Conservation (phyloP, 2,329 filamentous ascomycete genomes). For the Epicoccum sorghinum region DNA sequence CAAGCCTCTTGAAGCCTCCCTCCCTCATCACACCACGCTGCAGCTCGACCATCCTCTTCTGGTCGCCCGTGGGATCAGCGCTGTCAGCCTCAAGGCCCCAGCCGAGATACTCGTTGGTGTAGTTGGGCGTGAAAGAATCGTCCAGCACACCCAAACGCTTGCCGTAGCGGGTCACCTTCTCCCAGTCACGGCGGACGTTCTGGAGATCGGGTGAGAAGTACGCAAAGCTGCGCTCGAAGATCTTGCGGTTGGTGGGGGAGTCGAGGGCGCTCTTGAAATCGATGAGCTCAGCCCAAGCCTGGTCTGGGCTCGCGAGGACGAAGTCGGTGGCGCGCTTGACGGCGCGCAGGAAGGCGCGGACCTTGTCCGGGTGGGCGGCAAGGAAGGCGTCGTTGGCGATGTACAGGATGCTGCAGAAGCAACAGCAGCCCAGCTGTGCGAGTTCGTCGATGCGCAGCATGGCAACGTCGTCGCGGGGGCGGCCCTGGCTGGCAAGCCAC, state of each 20-base stretch:
- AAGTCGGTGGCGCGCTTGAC: constrained; percentile 77
- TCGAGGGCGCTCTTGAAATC: constrained; percentile 75
- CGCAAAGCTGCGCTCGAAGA: constrained; percentile 78
- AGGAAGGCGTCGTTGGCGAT: constrained; percentile 78
- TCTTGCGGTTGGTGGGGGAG: constrained; percentile 73
- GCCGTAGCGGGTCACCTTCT: constrained; percentile 77
- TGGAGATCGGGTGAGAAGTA: constrained; percentile 77
- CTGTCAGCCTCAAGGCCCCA: constrained; percentile 72
- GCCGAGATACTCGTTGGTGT: constrained; percentile 72
- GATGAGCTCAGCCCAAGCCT: constrained; percentile 71
- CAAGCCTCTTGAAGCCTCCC: constrained; percentile 63
- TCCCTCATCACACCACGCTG: constrained; percentile 69
- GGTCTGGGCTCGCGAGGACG: constrained; percentile 67
- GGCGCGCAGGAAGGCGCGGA: constrained; percentile 71
- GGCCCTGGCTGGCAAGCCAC: constrained; percentile 70
- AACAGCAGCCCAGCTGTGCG: constrained; percentile 80
- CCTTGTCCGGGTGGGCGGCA: constrained; percentile 68
- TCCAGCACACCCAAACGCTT: constrained; percentile 73
- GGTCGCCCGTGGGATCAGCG: constrained; percentile 70
- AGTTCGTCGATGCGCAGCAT: constrained; percentile 84
- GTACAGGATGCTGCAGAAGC: constrained; percentile 82
- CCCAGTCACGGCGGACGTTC: constrained; percentile 77
- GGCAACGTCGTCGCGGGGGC: constrained; percentile 70
- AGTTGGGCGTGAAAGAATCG: constrained; percentile 71
- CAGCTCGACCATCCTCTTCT: constrained; percentile 74